Conservation (phyloP, 164 flowering plant genomes). For the Magnolia officinalis region DNA sequence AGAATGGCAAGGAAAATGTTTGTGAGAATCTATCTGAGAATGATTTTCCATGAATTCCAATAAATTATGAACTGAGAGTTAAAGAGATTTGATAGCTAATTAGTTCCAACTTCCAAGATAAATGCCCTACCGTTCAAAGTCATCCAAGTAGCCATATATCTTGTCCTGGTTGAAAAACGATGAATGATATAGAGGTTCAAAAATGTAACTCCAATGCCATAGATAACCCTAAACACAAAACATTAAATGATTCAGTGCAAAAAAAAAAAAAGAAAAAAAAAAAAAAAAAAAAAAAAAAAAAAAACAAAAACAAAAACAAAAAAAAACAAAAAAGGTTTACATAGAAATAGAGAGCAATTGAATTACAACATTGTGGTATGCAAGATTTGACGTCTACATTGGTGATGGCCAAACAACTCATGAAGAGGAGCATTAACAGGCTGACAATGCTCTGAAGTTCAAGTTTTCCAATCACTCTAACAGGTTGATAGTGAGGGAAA, state of each 20-base stretch:
- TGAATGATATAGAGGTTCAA: conserved; percentile 54
- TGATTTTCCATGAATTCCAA: background rate
- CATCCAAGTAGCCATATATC: conserved; percentile 72
- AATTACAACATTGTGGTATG: no score
- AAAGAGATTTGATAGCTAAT: background rate
- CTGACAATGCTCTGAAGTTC: no score
- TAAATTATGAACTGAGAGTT: background rate
- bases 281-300: no score
- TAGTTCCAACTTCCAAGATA: background rate
- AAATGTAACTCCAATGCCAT: conserved; percentile 71
- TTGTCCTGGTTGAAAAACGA: conserved; percentile 61
- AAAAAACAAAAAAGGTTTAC: background rate
- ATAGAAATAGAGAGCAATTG: no score
- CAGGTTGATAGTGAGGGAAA: no score
- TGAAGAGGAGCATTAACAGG: no score
- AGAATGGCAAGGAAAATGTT: background rate
- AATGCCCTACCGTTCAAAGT: conserved; percentile 64
- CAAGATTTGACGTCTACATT: no score
- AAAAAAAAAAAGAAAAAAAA: background rate
- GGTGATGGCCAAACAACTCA: no score
- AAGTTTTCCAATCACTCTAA: no score
- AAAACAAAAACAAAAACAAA: no score
- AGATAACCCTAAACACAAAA: conserved; percentile 65
- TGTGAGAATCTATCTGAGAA: background rate
- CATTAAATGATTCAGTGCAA: no score